phyloP scores from a whole-genome alignment of 2,329 filamentous ascomycete species.

The Colletotrichum lini region DNA sequence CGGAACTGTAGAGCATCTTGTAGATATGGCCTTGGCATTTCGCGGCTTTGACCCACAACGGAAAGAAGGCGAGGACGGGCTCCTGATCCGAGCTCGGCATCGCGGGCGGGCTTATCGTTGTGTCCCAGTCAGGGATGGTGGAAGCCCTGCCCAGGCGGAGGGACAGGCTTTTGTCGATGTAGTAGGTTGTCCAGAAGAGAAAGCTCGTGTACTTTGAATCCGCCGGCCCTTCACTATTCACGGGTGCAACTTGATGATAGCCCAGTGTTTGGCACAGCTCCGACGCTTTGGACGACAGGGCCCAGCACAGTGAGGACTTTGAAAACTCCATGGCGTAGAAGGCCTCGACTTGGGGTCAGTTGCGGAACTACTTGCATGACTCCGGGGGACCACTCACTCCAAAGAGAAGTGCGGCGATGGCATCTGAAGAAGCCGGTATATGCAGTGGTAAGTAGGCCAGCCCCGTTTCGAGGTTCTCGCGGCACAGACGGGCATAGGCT shows the following conservation, averaged over 20 bases:
- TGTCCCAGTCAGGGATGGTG: constrained; percentile 70
- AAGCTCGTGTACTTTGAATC: constrained; percentile 38
- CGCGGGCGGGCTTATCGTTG: constrained; percentile 52
- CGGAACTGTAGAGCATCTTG: constrained; percentile 65
- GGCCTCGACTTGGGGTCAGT: constrained; percentile 39
- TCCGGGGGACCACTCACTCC: constrained; percentile 39
- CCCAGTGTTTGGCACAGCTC: constrained; percentile 51
- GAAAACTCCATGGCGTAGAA: constrained; percentile 52
- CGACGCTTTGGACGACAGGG: constrained; percentile 49
- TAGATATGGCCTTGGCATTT: constrained; percentile 69
- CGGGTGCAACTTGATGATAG: constrained; percentile 47
- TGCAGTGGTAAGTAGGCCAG: constrained; percentile 50
- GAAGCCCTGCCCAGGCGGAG: constrained; percentile 68
- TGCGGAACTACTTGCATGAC: no score
- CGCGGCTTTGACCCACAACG: constrained; percentile 64
- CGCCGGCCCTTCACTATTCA: constrained; percentile 45
- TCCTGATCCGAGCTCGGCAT: background rate
- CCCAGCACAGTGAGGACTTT: constrained; percentile 51
- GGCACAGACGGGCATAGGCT: constrained; percentile 37
- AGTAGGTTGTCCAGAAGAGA: constrained; percentile 72
- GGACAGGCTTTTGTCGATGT: constrained; percentile 69
- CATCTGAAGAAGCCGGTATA: constrained; percentile 49
- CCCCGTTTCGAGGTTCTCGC: constrained; percentile 50
- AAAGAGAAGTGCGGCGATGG: constrained; percentile 44
- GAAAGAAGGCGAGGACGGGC: constrained; percentile 54